Percentiles rank a stretch among this genome's conserved stretches.
phyloP scores from a whole-genome alignment of 2,329 filamentous ascomycete genomes.

The Penicillium corylophilum region DNA sequence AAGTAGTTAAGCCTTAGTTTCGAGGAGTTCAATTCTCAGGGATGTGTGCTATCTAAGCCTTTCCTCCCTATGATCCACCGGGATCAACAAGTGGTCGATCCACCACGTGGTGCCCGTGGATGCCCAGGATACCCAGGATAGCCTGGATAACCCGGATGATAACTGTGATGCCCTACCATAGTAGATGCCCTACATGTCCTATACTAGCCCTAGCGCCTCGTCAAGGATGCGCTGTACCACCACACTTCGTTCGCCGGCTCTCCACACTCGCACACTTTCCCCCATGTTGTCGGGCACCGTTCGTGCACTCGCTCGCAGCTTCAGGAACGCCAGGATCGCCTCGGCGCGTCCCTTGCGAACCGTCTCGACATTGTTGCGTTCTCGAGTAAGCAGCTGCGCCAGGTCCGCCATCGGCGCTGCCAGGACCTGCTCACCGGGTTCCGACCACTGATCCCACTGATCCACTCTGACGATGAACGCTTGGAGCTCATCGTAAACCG shows the following conservation, averaged over 20 bases:
- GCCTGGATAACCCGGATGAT: too few species aligned
- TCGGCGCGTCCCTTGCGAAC: constrained; percentile 41
- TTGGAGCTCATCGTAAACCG: constrained; percentile 37
- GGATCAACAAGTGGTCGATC: constrained; percentile 5
- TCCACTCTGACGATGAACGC: constrained; percentile 32
- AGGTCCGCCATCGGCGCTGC: constrained; percentile 29
- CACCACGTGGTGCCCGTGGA: constrained; percentile 7
- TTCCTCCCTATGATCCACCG: background rate
- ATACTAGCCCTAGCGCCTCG: constrained; percentile 27
- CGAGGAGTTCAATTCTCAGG: background rate
- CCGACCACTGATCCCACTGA: constrained; percentile 25
- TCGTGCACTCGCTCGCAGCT: constrained; percentile 23
- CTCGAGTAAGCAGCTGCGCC: constrained; percentile 31
- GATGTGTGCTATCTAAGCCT: background rate
- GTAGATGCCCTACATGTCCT: background rate
- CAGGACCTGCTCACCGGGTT: constrained; percentile 24
- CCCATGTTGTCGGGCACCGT: constrained; percentile 19
- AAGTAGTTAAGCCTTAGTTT: background rate
- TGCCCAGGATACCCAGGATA: background rate
- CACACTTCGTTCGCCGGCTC: constrained; percentile 40
- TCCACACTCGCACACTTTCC: constrained; percentile 34
- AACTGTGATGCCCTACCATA: too few species aligned
- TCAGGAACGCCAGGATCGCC: constrained; percentile 34
- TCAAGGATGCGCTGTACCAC: constrained; percentile 37
- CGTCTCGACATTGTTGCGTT: constrained; percentile 38